Evolutionary conservation across 1,284 basidiomycete species (phyloP).

Genomic region (Microbotryum saponariae): DNA sequence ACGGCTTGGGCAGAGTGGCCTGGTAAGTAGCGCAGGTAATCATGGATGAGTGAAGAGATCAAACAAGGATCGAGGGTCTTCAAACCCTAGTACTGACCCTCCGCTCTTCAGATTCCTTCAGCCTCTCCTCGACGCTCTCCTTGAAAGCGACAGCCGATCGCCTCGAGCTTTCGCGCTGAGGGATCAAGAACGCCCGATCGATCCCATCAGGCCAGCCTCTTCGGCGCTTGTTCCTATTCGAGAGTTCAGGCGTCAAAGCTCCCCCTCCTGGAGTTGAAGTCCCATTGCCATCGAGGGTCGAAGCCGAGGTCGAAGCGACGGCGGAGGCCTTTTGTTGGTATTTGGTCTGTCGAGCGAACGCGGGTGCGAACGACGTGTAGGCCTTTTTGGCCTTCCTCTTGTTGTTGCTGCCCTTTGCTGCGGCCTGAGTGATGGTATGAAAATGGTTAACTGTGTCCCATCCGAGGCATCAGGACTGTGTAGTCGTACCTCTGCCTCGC

Average conservation of each 20-base stretch:
- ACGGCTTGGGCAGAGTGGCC: slow-evolving; percentile 57
- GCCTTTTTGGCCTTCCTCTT: slow-evolving; percentile 12
- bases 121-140: slow-evolving; percentile 33
- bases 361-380: slow-evolving; percentile 26
- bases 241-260: neutral
- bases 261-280: neutral
- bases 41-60: slow-evolving; percentile 2
- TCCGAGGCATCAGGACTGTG: no score
- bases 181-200: slow-evolving; percentile 12
- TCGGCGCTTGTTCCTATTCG: slow-evolving; percentile 11
- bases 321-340: slow-evolving; percentile 10
- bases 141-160: slow-evolving; percentile 33
- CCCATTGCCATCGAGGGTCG: slow-evolving; percentile 13
- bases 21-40: slow-evolving; percentile 30
- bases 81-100: slow-evolving; percentile 45
- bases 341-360: slow-evolving; percentile 30
- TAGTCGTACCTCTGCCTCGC: slow-evolving; percentile 50
- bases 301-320: slow-evolving; percentile 21
- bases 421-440: slow-evolving; percentile 9
- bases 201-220: neutral
- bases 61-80: neutral
- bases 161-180: slow-evolving; percentile 24
- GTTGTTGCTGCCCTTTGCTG: slow-evolving; percentile 9
- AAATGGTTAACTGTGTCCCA: neutral
- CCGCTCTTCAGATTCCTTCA: slow-evolving; percentile 55